Base-by-base conservation (phyloP, 2,329 filamentous ascomycete species). In the Monilinia aucupariae region DNA sequence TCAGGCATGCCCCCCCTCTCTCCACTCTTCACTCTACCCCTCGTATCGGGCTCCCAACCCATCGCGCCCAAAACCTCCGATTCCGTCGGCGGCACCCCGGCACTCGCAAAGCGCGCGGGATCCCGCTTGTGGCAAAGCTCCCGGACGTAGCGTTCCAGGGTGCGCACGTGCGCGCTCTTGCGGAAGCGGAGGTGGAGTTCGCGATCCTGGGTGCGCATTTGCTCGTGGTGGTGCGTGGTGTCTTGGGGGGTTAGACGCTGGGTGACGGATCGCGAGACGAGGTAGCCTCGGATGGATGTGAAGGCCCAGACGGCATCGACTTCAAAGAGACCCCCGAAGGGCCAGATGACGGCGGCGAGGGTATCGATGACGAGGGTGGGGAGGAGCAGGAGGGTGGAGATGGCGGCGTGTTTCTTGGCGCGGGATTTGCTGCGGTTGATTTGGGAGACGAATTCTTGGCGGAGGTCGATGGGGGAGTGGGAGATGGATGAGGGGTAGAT, bases 221-320 rank as follows among this genome's bases (percentile, higher is more conserved):
- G 32, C 17, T 34, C 30, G 27, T 47, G 27, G 1, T 56, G 27
- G 27, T 56, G 54, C 0, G 13, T 34, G 0, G 54, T 47, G 41
- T 56, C 30, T 39, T 59, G 56, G 3, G 56, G n/a, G 4, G 22
- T 9, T 7, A 50, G n/a, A 20, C 43, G 45, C 8, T 30, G 25
- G 15, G 30, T 34, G 2, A 43, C 13, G 17, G 49, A 61, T 27
- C 59, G 59, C 10, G 49, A 61, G 1, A 54, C 22, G 27, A 64
- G 25, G 39, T 67, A 67, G 25, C 65, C 65, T 43, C 62, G 63
- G 32, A 74, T 69, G 15, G 67, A 70, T 3, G 70, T 60, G 58
- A 72, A 74, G 6, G 71, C 66, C 73, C 72, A 74, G 7, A 73
- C 70, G 1, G 68, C 68, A 34, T 74, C 71, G 41, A 74, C 67